Percentiles rank a stretch among this genome's conserved stretches.
Conservation (phyloP, 1,284 basidiomycete species). For the Pisolithus thermaeus region DNA sequence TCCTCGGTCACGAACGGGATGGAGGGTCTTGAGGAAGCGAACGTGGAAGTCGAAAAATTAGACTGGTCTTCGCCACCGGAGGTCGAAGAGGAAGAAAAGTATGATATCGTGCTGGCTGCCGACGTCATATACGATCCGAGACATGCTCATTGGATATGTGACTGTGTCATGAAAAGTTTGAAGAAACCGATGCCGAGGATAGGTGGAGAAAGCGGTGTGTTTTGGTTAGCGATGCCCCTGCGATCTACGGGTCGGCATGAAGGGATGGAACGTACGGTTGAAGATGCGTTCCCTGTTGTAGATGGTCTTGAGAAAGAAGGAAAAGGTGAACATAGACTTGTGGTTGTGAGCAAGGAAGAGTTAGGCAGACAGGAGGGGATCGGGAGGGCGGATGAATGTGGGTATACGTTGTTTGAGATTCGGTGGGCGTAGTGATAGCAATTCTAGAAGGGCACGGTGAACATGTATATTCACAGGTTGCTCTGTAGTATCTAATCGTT, state of each 20-base stretch:
- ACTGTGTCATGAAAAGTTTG: constrained; percentile 49
- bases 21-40: not conserved
- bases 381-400: constrained; percentile 64
- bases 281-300: constrained; percentile 44
- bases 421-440: constrained; percentile 40
- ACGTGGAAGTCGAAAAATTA: constrained; percentile 44
- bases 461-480: no score
- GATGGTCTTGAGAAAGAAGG: not conserved
- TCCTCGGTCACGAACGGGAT: no score
- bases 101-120: constrained; percentile 58
- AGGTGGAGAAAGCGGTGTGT: constrained; percentile 36
- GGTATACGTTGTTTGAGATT: constrained; percentile 64
- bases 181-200: constrained; percentile 3
- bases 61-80: constrained; percentile 63
- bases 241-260: constrained; percentile 65
- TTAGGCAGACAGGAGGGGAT: constrained; percentile 44
- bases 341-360: constrained; percentile 40
- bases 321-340: constrained; percentile 24
- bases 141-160: constrained; percentile 62
- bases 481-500: no score
- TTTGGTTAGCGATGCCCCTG: constrained; percentile 69
- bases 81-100: constrained; percentile 30
- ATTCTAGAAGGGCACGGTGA: no score
- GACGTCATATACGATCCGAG: constrained; percentile 69
- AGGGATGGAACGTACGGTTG: constrained; percentile 53